phyloP scores from a whole-genome alignment of 352 stramenopile species.

The Pythium grandisporangium region DNA sequence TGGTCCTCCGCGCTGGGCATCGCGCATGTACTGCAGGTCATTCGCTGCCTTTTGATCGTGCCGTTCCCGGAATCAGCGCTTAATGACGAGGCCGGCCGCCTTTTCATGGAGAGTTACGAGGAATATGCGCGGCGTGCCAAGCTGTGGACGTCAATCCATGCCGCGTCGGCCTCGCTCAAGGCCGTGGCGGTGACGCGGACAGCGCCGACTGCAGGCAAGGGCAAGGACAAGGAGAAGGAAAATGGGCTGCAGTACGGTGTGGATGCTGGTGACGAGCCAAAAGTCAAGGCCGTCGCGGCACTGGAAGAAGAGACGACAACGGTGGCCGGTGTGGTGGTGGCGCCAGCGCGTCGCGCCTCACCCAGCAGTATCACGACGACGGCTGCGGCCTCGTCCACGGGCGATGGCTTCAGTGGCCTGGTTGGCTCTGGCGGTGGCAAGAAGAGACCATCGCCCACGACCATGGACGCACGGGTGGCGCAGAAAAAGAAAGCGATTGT shows the following conservation, averaged over 20 bases:
- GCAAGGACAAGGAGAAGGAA: conserved; percentile 10
- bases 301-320: neutral
- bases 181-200: conserved; percentile 9
- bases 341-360: neutral
- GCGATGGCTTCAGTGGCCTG: neutral
- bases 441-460: conserved; percentile 28
- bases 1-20: conserved; percentile 94
- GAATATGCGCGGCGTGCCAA: conserved; percentile 90
- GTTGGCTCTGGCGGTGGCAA: conserved; percentile 14
- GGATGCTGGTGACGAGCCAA: neutral
- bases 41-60: conserved; percentile 98
- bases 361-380: neutral
- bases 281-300: neutral
- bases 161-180: too few relatives aligned
- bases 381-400: neutral
- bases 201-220: conserved; percentile 15
- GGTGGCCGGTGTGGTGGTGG: neutral
- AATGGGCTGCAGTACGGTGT: neutral
- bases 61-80: conserved; percentile 98
- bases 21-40: conserved; percentile 95
- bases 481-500: conserved; percentile 64
- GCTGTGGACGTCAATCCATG: conserved; percentile 90
- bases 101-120: conserved; percentile 99
- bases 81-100: conserved; percentile 98
- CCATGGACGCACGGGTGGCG: conserved; percentile 20